Base-by-base conservation (phyloP, 1,284 basidiomycete genomes). In the Ganoderma sinense region DNA sequence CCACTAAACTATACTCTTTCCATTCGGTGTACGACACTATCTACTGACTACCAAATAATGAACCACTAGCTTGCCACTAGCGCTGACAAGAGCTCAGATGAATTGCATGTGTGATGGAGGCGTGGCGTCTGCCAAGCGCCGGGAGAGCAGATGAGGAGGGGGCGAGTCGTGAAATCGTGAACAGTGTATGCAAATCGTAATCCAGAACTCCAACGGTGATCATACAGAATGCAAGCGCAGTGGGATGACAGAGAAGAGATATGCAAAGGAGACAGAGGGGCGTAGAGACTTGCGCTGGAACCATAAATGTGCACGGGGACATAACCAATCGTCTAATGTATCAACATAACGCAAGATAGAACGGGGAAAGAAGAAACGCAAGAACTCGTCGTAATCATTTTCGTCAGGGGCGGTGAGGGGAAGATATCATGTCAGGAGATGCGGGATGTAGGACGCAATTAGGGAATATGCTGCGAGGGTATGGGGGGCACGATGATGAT, bases 321-420 rank as follows among this genome's bases (percentile, higher is more conserved):
- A 59, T 58, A 67, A 60, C 55, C 55, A 53, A 60, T 56, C 66
- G 61, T 70, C 66, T 67, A 70, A 31, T 70, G 69, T 70, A 67
- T 60, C 63, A 67, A 68, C 63, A 62, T 65, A 56, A 62, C 51
- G 62, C 59, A 53, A 61, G 68, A 62, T 41, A 39, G n/a, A 33
- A 41, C 53, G 26, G 59, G 29, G 18, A 62, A 33, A 45, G n/a
- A 41, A 33, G 48, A n/a, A 36, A 51, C 51, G 39, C 48, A 51
- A 26, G n/a, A 26, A 20, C 62, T 26, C 11, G 33, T 51, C 43
- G 53, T 56, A 53, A 18, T 48, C 33, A 53, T 48, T 23, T 23
- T 36, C 29, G 43, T 45, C 23, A 43, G 56, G 20, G 56, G 60
- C 4, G 39, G 60, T 13, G 60, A 40, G 26, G 60, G 20, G 7